A percentile compares a stretch with the other conserved stretches of the same genome.
Evolutionary conservation across 1,139 yeast species (phyloP).

Genomic region (Tardiomyces blankii): DNA sequence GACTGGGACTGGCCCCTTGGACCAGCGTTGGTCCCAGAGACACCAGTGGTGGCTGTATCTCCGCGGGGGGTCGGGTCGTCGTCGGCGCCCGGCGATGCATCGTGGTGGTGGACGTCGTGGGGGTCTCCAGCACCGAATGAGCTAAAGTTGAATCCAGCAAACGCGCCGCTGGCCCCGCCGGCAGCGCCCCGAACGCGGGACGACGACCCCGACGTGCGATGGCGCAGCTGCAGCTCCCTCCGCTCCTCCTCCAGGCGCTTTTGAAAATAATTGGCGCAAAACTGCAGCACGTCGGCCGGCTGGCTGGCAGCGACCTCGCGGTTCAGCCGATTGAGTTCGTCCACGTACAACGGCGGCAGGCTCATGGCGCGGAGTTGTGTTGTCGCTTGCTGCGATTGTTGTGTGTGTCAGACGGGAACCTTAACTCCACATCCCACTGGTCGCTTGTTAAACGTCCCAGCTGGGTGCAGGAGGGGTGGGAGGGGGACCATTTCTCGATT

Average conservation of each 20-base stretch:
- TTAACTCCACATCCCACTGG: slow-evolving; percentile 1
- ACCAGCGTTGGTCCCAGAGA: too few relatives aligned
- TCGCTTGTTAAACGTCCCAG: slow-evolving; percentile 2
- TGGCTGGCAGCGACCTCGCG: slow-evolving; percentile 45
- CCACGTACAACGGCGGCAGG: slow-evolving; percentile 30
- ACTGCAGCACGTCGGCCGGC: slow-evolving; percentile 59
- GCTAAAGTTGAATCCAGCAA: slow-evolving; percentile 4
- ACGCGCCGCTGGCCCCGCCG: not conserved
- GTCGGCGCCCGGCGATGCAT: not conserved
- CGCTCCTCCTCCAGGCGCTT: slow-evolving; percentile 51
- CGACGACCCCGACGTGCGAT: slow-evolving; percentile 2
- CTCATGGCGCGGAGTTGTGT: slow-evolving; percentile 17
- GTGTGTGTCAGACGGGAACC: too few relatives aligned
- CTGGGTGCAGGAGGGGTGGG: not conserved
- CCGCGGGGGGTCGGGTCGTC: not conserved
- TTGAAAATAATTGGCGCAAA: slow-evolving; percentile 60
- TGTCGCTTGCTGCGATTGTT: not conserved
- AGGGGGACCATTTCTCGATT: too few relatives aligned
- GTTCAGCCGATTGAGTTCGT: slow-evolving; percentile 37
- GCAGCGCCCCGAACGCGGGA: slow-evolving; percentile 2
- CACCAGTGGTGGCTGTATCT: not conserved
- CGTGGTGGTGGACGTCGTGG: slow-evolving; percentile 2
- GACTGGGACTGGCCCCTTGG: too few relatives aligned
- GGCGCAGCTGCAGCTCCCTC: slow-evolving; percentile 34
- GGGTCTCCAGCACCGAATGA: slow-evolving; percentile 6